Evolutionary conservation across 2,329 filamentous ascomycete genomes (phyloP), one percentile per base, ranked within the genome.

Genomic region (Trichoderma asperellum): DNA sequence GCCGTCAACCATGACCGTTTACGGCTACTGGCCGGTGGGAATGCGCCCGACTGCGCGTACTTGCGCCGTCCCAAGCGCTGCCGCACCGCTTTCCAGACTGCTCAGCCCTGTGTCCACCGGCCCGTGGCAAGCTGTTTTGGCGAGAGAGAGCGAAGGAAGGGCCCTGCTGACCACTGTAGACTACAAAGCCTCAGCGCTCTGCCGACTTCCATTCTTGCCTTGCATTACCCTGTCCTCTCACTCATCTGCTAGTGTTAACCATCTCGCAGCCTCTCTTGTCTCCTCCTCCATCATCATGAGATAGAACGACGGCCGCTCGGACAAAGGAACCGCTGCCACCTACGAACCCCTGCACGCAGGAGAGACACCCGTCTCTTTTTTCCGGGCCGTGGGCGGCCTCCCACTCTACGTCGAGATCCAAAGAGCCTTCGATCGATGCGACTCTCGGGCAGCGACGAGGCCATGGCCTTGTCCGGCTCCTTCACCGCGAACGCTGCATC

Each of bases 311-410:
- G 29, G 40, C 16, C 6, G 7, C 37, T 69, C 6, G 62, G 24
- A 32, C 35, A 37, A 27, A 29, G 37, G 24, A 37, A 27, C 29
- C 35, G 47, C 3, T 53, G 27, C 18, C 29, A 57, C 35, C 27
- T 34, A 7, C 58, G 11, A 43, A 53, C 34, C 47, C 62, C 64
- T 60, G 56, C 57, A 68, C 56, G 47, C 14, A 58, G 53, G 56
- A 52, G 29, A 49, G 68, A 40, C 53, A 40, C 35, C 37, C 56
- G 65, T 55, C 47, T 21, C 47, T 49, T 53, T 37, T 12, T 56
- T 53, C 29, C 47, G 12, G 53, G 68, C 62, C 63, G 56, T 61
- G 68, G 68, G 68, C 68, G 68, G 68, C 68, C 68, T 70, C 68
- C 63, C 68, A 66, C 68, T 47, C 52, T 67, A 12, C 21, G 52